A percentile compares a stretch with the other conserved stretches of the same genome.
Evolutionary conservation across 1,284 basidiomycete genomes (phyloP).

Genomic region (Sporisorium exsertum): DNA sequence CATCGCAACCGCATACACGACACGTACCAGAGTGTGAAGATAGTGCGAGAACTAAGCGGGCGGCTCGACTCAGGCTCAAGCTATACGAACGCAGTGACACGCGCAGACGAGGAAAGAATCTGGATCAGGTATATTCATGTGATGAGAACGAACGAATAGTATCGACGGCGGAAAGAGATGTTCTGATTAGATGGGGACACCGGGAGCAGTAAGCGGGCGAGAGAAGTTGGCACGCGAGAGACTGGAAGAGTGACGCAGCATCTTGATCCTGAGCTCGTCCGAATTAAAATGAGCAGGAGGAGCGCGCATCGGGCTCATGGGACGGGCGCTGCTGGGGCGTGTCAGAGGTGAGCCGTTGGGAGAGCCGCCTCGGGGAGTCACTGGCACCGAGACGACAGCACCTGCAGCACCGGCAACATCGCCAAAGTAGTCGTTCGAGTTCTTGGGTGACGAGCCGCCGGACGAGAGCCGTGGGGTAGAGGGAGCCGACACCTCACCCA

Average conservation of each 20-base stretch:
- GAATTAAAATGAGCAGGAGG: conserved; percentile 43
- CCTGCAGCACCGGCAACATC: conserved; percentile 22
- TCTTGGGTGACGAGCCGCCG: conserved; percentile 23
- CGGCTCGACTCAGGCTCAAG: too few relatives aligned
- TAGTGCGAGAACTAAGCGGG: too few relatives aligned
- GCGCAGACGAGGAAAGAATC: neutral
- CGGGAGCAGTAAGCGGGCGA: conserved; percentile 36
- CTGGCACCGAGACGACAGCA: conserved; percentile 21
- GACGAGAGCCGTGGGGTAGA: conserved; percentile 27
- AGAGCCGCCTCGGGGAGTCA: conserved; percentile 24
- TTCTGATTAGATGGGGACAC: conserved; percentile 16
- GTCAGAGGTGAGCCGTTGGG: conserved; percentile 23
- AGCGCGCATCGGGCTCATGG: conserved; percentile 39
- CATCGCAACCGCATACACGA: too few relatives aligned
- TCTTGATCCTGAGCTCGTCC: conserved; percentile 42
- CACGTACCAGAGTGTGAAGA: too few relatives aligned
- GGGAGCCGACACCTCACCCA: conserved; percentile 29
- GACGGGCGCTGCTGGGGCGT: conserved; percentile 30
- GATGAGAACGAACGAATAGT: neutral
- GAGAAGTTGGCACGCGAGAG: conserved; percentile 27
- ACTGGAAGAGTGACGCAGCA: conserved; percentile 39
- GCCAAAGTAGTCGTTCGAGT: conserved; percentile 29
- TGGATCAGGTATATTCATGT: neutral
- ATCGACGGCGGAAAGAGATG: neutral
- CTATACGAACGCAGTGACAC: too few relatives aligned